Evolutionary conservation across 805 yeast species (phyloP).

Genomic region (Kluyveromyces starmeri): DNA sequence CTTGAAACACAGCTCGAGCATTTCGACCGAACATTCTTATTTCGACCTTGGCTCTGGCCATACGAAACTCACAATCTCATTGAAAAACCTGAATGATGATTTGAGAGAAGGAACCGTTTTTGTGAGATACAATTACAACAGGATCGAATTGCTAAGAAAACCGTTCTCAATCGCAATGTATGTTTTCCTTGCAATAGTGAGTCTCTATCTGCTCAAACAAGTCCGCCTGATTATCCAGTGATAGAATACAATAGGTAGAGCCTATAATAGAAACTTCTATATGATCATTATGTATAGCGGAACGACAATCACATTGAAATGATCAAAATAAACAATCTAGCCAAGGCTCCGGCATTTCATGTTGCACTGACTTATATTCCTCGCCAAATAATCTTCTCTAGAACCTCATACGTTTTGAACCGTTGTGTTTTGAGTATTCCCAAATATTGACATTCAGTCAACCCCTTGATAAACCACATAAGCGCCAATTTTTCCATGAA

Average conservation of each 20-base stretch:
- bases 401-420: constrained; percentile 25
- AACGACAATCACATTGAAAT: no score
- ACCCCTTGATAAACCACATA: constrained; percentile 67
- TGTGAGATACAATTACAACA: constrained; percentile 55
- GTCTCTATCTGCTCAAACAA: constrained; percentile 41
- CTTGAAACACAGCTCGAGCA: constrained; percentile 16
- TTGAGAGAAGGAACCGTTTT: constrained; percentile 46
- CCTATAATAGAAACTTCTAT: no score
- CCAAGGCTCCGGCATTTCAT: no score
- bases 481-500: constrained; percentile 57
- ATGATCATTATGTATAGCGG: no score
- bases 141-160: constrained; percentile 46
- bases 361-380: no score
- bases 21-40: constrained; percentile 40
- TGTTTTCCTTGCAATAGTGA: constrained; percentile 49
- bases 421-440: constrained; percentile 60
- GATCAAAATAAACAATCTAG: no score
- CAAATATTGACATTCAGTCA: constrained; percentile 58
- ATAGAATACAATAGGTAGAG: no score
- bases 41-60: constrained; percentile 76
- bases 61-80: constrained; percentile 55
- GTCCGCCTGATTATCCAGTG: constrained; percentile 37
- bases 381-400: constrained; percentile 29
- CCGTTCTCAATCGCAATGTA: constrained; percentile 58
- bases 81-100: constrained; percentile 59